These are phyloP conservation scores for Phaeosphaeriaceae sp. DNA, from an alignment of 2,329 filamentous ascomycete species.

Conservation along the genomic window DNA sequence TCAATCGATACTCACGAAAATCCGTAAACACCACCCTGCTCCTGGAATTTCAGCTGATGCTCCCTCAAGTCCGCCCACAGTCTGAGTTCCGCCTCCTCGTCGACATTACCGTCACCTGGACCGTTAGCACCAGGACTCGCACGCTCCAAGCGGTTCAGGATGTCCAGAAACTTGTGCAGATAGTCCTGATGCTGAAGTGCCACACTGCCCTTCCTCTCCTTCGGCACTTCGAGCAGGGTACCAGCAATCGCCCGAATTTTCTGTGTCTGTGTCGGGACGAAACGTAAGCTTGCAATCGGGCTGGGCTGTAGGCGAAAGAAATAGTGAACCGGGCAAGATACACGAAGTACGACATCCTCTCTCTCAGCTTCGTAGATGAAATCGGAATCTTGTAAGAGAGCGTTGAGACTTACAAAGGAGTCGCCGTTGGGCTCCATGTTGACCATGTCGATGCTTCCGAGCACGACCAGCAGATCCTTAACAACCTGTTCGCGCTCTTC, in stretches of 20 bases:
- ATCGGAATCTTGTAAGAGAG: conserved; percentile 21
- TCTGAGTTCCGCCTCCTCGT: conserved; percentile 78
- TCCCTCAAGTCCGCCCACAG: conserved; percentile 82
- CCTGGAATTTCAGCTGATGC: conserved; percentile 76
- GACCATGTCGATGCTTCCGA: conserved; percentile 80
- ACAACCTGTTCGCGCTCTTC: conserved; percentile 83
- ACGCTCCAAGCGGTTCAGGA: conserved; percentile 77
- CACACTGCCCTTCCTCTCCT: conserved; percentile 60
- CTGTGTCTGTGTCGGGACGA: conserved; percentile 63
- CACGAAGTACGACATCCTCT: conserved; percentile 4
- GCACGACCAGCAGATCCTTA: conserved; percentile 76
- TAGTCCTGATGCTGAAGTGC: conserved; percentile 73
- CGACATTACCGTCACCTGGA: conserved; percentile 48
- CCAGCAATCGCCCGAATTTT: conserved; percentile 87
- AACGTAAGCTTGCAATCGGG: conserved; percentile 35
- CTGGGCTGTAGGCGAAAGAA: conserved; percentile 15
- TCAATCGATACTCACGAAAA: conserved; percentile 26
- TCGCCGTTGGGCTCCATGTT: conserved; percentile 80
- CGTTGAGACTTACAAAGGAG: conserved; percentile 63
- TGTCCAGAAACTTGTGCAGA: conserved; percentile 75
- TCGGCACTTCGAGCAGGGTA: conserved; percentile 73
- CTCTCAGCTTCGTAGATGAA: conserved; percentile 15
- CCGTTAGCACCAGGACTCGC: conserved; percentile 55
- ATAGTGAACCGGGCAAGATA: conserved; percentile 15
- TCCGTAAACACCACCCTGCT: conserved; percentile 66